Evolutionary conservation across 345 rosid genomes (phyloP), one percentile per base, ranked within the genome.

Genomic region (Toxicodendron radicans): DNA sequence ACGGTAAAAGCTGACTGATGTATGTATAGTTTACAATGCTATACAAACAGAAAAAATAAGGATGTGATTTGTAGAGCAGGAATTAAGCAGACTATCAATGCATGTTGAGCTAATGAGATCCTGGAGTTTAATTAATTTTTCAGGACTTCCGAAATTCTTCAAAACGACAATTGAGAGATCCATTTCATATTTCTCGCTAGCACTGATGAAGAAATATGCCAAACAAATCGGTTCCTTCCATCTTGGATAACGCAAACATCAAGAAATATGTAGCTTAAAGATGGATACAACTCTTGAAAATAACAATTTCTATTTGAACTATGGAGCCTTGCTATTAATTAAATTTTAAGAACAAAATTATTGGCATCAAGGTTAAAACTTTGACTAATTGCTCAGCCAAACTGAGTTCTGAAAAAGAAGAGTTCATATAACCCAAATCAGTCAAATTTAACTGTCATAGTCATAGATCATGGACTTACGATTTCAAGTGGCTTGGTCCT

Each of bases 401-500:
- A 24, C 1, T 24, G 27, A 24, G 27, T 24, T 24, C 1, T 24
- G 27, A 24, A 24, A 24, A 24, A 24, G 27, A 0, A 24, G 1
- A 24, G 27, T 24, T 24, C 27, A 24, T 24, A 24, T 24, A 24
- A 24, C 27, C 1, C 27, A 24, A 24, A 24, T 24, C 27, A 24
- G 27, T 24, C 27, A 24, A 24, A 24, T 24, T 24, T n/a, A n/a
- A n/a, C n/a, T n/a, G n/a, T n/a, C 0, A 24, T 24, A 0, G 27
- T 24, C 27, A 24, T 24, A 24, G 27, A 24, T 24, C 27, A 24
- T 24, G 27, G 33, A 11, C 95, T 88, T 84, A 94, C 97, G 38
- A 30, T 81, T 83, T 92, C 79, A 80, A 75, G 84, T 94, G 98
- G 81, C 89, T 77, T 57, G 84, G 89, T 76, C 98, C 97, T 82